Conservation (phyloP, 805 yeast genomes). For the Saccharomycopsis malanga region DNA sequence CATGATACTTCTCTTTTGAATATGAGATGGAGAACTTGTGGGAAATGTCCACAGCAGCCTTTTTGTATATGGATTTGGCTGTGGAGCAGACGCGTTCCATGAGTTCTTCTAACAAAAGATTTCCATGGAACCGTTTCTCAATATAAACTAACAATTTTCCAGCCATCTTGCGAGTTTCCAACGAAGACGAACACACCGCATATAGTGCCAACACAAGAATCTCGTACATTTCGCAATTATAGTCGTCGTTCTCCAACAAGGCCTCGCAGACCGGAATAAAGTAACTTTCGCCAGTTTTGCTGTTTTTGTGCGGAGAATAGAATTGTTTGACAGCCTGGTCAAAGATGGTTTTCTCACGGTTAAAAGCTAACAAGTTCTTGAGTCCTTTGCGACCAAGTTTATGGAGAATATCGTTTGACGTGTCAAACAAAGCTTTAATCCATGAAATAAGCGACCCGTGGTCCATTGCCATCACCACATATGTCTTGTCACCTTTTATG, state of each 20-base stretch:
- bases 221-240: slow-evolving; percentile 53
- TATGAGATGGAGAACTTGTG: slow-evolving; percentile 57
- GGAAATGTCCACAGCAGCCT: slow-evolving; percentile 76
- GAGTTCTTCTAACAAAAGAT: slow-evolving; percentile 38
- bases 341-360: slow-evolving; percentile 47
- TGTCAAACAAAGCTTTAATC: slow-evolving; percentile 62
- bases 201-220: slow-evolving; percentile 68
- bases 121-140: slow-evolving; percentile 52
- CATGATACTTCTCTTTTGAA: slow-evolving; percentile 51
- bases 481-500: slow-evolving; percentile 39
- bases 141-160: slow-evolving; percentile 59
- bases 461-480: slow-evolving; percentile 60
- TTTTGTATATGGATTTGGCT: slow-evolving; percentile 78
- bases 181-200: slow-evolving; percentile 68
- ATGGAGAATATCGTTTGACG: slow-evolving; percentile 43
- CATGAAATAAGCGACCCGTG: slow-evolving; percentile 62
- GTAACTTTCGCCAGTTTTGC: slow-evolving; percentile 55
- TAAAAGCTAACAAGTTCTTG: slow-evolving; percentile 52
- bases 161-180: slow-evolving; percentile 64
- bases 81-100: slow-evolving; percentile 66
- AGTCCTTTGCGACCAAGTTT: slow-evolving; percentile 67
- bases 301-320: slow-evolving; percentile 34
- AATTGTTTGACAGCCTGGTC: slow-evolving; percentile 57
- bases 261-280: slow-evolving; percentile 67
- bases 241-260: slow-evolving; percentile 41